phyloP scores from a whole-genome alignment of 805 yeast species.

The Ogataea kodamae region DNA sequence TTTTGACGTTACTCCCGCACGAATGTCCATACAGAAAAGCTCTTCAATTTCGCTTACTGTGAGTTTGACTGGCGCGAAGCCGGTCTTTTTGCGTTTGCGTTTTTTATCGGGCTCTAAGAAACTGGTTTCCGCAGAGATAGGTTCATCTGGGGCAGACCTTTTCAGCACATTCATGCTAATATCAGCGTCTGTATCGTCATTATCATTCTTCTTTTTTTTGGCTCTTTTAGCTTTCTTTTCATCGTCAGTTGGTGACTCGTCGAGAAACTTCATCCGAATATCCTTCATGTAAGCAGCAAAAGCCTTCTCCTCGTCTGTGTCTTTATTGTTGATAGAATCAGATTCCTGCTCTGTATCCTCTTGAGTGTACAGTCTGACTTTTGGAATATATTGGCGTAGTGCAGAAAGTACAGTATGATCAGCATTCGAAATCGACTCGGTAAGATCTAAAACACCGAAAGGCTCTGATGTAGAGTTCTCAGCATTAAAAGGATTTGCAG shows the following conservation, averaged over 20 bases:
- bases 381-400: slow-evolving; percentile 25
- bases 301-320: slow-evolving; percentile 45
- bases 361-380: slow-evolving; percentile 3
- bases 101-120: slow-evolving; percentile 20
- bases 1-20: slow-evolving; percentile 25
- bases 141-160: slow-evolving; percentile 1
- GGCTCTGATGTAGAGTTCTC: slow-evolving; percentile 7
- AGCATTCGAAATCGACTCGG: slow-evolving; percentile 22
- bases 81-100: slow-evolving; percentile 6
- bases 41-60: slow-evolving; percentile 19
- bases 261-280: slow-evolving; percentile 35
- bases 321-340: slow-evolving; percentile 36
- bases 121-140: not conserved
- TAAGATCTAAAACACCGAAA: slow-evolving; percentile 15
- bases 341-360: slow-evolving; percentile 7
- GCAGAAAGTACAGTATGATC: slow-evolving; percentile 24
- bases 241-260: slow-evolving; percentile 15
- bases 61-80: slow-evolving; percentile 21
- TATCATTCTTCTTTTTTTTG: slow-evolving; percentile 12
- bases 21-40: slow-evolving; percentile 24
- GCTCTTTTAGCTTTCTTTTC: slow-evolving; percentile 9
- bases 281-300: slow-evolving; percentile 48
- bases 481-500: slow-evolving; percentile 32
- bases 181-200: slow-evolving; percentile 6
- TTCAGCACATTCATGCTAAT: slow-evolving; percentile 1